Evolutionary conservation across 176 grass and related monocot genomes (phyloP), one percentile per base, ranked within the genome.

Genomic region (Bromus sterilis): DNA sequence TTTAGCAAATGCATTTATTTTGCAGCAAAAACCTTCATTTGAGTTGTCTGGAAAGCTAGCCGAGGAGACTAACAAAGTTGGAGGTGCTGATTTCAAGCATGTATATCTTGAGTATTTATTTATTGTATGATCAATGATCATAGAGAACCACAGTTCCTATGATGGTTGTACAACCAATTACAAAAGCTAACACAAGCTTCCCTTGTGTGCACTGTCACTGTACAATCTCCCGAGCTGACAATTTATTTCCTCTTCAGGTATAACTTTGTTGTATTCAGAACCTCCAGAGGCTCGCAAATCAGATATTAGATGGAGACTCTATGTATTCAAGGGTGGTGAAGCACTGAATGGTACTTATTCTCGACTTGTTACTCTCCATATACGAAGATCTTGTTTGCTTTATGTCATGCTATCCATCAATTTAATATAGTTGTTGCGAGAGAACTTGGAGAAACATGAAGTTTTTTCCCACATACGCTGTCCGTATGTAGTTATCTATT

Each of bases 21-120:
- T 90, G 71, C 71, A 98, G 93, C 90, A 93, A 93, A 95, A 99
- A 56, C 96, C 96, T 35, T 99, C 96, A 57, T 99, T 95, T 87
- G 96, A 99, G 76, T 74, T 99, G 48, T 99, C 93, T 74, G 96
- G 96, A 71, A 99, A 99, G 85, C 96, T 99, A 80, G 93, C 96
- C 7, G 93, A 95, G 78, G 96, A 99, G 85, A 99, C 93, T 58
- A 99, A 99, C 74, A 93, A 77, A 93, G 89, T 99, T 88, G 84
- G 88, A 93, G 96, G 96, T 93, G 48, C 69, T 71, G 56, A 41
- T 66, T 55, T 49, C 40, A 76, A 76, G 59, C 16, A 42, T 40
- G 23, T 78, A 24, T 79, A 84, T 69, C 35, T 71, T 39, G 36
- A 62, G 20, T 71, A 33, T 25, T 60, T 16, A 9, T 42, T 70